These are phyloP conservation scores for Eleusine indica DNA, from an alignment of 176 grass and related monocot genomes.

Conservation along the genomic window DNA sequence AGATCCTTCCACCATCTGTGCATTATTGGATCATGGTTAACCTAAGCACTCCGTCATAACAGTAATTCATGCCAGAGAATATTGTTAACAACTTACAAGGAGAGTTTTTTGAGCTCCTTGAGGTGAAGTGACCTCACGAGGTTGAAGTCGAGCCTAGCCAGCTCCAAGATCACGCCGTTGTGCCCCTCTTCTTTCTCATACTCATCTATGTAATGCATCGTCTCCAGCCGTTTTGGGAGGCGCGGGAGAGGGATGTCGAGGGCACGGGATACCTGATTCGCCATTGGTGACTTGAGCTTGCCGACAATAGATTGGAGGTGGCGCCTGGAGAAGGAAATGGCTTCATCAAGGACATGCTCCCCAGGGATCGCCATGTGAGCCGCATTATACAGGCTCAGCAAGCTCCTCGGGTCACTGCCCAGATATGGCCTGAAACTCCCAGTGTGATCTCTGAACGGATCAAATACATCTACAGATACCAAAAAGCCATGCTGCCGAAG, in stretches of 20 bases:
- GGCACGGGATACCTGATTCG: not conserved
- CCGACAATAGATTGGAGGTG: not conserved
- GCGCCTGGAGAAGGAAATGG: not conserved
- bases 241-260: not conserved
- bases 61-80: not conserved
- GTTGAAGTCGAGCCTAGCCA: not conserved
- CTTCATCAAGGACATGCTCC: not conserved
- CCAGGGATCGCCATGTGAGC: not conserved
- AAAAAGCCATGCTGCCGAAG: not conserved
- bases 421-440: not conserved
- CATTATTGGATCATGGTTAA: not conserved
- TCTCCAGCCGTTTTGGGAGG: not conserved
- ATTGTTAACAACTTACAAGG: not conserved
- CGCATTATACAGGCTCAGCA: not conserved
- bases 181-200: not conserved
- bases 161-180: not conserved
- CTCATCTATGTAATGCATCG: not conserved
- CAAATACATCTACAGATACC: not conserved
- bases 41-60: not conserved
- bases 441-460: not conserved
- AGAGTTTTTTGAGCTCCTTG: not conserved
- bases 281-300: not conserved
- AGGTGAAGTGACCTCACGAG: not conserved
- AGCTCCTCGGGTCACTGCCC: not conserved
- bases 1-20: conserved; percentile 38